Percentiles rank a stretch among this genome's conserved stretches.
These are phyloP conservation scores for Stipa capillata DNA, from an alignment of 176 grass and related monocot genomes.

Conservation along the genomic window DNA sequence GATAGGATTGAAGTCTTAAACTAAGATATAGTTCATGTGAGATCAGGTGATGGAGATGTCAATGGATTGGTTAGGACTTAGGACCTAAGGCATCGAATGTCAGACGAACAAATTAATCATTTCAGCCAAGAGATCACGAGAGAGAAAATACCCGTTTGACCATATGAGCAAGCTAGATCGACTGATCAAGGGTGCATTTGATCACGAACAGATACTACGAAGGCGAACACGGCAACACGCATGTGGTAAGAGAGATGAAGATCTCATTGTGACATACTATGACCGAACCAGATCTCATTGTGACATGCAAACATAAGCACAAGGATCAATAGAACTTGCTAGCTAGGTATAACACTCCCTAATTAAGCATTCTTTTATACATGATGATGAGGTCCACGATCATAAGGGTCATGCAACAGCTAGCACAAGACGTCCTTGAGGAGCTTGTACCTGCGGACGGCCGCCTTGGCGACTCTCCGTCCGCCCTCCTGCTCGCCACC, in stretches of 20 bases:
- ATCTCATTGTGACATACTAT: no score
- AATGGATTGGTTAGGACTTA: background rate
- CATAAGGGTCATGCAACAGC: background rate
- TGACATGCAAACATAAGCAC: background rate
- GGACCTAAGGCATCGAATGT: background rate
- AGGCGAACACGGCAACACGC: background rate
- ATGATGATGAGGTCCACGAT: background rate
- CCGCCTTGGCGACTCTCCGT: conserved; percentile 29
- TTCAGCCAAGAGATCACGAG: background rate
- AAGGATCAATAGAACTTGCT: background rate
- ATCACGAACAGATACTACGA: no score
- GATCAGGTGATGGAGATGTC: background rate
- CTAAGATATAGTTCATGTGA: background rate
- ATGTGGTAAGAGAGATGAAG: background rate
- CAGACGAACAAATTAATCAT: background rate
- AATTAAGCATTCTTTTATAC: conserved; percentile 7
- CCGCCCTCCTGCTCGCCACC: conserved; percentile 19
- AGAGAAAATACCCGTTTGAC: no score
- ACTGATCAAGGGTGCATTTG: no score
- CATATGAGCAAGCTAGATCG: no score
- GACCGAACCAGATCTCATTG: background rate
- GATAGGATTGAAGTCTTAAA: background rate
- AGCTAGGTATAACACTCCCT: conserved; percentile 4
- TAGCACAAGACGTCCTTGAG: conserved; percentile 93
- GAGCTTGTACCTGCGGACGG: conserved; percentile 90